Evolutionary conservation across 768 basidiomycete genomes (phyloP).

Genomic region (Tephrocybe sp.): DNA sequence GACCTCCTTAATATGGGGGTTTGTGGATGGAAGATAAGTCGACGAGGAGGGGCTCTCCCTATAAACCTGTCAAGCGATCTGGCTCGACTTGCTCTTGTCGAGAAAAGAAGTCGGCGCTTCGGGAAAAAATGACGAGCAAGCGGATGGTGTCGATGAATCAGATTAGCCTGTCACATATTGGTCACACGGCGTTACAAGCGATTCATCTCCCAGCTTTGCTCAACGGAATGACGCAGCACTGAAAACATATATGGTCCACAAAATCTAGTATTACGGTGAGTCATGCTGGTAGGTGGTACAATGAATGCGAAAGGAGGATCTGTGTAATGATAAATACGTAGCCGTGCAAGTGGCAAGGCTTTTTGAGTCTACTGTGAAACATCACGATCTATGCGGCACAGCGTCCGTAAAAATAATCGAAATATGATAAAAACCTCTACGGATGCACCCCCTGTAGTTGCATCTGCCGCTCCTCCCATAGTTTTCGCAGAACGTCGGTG

Average conservation of each 20-base stretch:
- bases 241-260: neutral
- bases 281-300: conserved; percentile 14
- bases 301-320: conserved; percentile 8
- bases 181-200: conserved; percentile 14
- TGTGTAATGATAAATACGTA: conserved; percentile 4
- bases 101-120: conserved; percentile 14
- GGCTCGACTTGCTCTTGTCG: conserved; percentile 15
- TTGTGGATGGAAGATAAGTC: neutral
- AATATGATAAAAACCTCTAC: conserved; percentile 6
- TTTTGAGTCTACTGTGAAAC: conserved; percentile 17
- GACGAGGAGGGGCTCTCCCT: neutral
- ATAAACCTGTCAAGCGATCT: neutral
- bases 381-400: conserved; percentile 13
- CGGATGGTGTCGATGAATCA: conserved; percentile 13
- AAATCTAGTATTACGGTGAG: conserved; percentile 15
- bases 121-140: conserved; percentile 9
- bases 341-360: conserved; percentile 9
- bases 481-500: conserved; percentile 78
- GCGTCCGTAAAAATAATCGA: conserved; percentile 8
- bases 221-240: conserved; percentile 12
- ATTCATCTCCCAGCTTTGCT: conserved; percentile 9
- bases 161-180: conserved; percentile 13
- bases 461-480: conserved; percentile 73
- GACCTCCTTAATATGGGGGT: neutral
- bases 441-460: conserved; percentile 29